Evolutionary conservation across 164 flowering plant genomes (phyloP).

Genomic region (Magnolia officinalis): DNA sequence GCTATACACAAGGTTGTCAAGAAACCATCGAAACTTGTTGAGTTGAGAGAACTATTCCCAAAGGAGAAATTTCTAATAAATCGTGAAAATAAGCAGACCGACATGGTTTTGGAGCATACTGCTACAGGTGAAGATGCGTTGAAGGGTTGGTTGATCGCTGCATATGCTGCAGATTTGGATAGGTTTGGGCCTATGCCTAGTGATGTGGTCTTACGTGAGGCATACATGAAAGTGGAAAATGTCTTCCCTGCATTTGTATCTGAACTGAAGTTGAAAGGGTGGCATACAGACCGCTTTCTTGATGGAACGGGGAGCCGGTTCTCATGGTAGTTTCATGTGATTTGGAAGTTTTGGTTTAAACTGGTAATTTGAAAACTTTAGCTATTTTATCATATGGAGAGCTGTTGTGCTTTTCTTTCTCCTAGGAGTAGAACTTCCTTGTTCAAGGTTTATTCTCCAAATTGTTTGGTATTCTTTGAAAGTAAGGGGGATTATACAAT

Average conservation of each 20-base stretch:
- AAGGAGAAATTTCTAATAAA: slow-evolving; percentile 69
- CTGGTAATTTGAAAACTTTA: not conserved
- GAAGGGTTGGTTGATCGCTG: slow-evolving; percentile 94
- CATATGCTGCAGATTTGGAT: slow-evolving; percentile 57
- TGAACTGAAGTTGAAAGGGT: slow-evolving; percentile 69
- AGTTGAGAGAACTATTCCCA: slow-evolving; percentile 54
- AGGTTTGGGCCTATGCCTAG: slow-evolving; percentile 24
- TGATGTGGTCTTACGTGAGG: slow-evolving; percentile 33
- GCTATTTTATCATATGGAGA: not conserved
- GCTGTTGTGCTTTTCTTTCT: not conserved
- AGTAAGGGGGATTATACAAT: not conserved
- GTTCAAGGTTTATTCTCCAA: not conserved
- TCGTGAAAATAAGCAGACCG: slow-evolving; percentile 43
- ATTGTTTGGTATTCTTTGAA: not conserved
- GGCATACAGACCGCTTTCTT: slow-evolving; percentile 95
- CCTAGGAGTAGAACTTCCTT: not conserved
- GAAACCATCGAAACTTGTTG: slow-evolving; percentile 52
- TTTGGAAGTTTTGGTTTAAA: not conserved
- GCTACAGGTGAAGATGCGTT: slow-evolving; percentile 93
- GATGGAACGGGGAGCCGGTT: slow-evolving; percentile 88
- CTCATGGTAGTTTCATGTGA: slow-evolving; percentile 37
- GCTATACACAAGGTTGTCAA: slow-evolving; percentile 48
- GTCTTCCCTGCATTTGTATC: slow-evolving; percentile 56
- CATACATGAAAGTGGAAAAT: slow-evolving; percentile 61
- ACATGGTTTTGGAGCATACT: slow-evolving; percentile 69